These are phyloP conservation scores for Podila verticillata DNA, from an alignment of 192 early-diverging fungal species.

Conservation along the genomic window DNA sequence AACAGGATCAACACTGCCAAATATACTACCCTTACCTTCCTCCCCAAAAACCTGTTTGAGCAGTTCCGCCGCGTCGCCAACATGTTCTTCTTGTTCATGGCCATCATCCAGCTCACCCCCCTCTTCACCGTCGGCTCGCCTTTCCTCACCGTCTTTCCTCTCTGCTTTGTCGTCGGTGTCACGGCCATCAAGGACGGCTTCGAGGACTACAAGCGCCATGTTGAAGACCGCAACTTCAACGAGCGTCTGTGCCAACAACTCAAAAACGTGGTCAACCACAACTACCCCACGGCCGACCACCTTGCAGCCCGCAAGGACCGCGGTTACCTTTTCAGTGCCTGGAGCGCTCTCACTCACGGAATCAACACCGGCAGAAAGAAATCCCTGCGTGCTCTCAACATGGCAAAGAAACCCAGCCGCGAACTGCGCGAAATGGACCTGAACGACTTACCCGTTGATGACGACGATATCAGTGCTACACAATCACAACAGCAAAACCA, in stretches of 20 bases:
- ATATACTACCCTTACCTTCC: constrained; percentile 86
- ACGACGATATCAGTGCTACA: not conserved
- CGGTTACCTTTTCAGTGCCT: constrained; percentile 7
- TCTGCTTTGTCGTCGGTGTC: constrained; percentile 82
- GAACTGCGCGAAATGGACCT: constrained; percentile 15
- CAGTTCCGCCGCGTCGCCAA: constrained; percentile 89
- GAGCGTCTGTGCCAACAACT: constrained; percentile 61
- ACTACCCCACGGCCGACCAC: constrained; percentile 32
- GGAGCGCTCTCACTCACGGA: constrained; percentile 10
- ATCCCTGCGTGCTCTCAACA: constrained; percentile 4
- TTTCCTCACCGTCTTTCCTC: constrained; percentile 81
- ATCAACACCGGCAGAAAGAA: constrained; percentile 6
- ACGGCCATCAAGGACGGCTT: constrained; percentile 89
- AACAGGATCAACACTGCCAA: constrained; percentile 93
- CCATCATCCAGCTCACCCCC: constrained; percentile 85
- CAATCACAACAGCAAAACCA: constrained; percentile 8
- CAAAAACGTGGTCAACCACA: constrained; percentile 56
- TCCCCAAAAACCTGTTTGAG: constrained; percentile 92
- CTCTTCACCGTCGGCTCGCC: constrained; percentile 83
- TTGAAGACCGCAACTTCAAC: constrained; percentile 87
- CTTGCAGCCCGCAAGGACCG: constrained; percentile 17
- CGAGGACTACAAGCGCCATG: constrained; percentile 90
- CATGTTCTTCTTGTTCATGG: constrained; percentile 88
- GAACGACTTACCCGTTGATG: constrained; percentile 5
- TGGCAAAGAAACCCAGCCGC: constrained; percentile 12